A percentile compares a stretch with the other conserved stretches of the same genome.
phyloP scores from a whole-genome alignment of 805 yeast species.

The Barnettozyma wickerhamii region DNA sequence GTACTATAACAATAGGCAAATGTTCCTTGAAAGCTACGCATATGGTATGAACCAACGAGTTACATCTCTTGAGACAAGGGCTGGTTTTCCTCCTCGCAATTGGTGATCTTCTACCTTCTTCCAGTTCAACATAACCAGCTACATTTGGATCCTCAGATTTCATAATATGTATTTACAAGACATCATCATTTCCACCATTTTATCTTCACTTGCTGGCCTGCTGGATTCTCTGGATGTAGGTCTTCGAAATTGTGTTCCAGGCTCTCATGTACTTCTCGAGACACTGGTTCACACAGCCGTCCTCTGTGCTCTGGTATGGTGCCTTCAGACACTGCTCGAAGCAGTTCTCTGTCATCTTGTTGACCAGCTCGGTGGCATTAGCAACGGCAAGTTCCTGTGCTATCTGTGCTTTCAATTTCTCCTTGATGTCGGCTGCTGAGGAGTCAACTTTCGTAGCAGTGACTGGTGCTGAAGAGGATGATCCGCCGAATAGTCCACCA shows the following conservation, averaged over 20 bases:
- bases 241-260: slow-evolving; percentile 80
- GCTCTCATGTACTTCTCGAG: slow-evolving; percentile 84
- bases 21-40: too few relatives aligned
- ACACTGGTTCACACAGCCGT: slow-evolving; percentile 70
- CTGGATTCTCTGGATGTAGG: slow-evolving; percentile 74
- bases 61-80: too few relatives aligned
- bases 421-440: slow-evolving; percentile 45
- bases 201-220: slow-evolving; percentile 31
- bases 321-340: slow-evolving; percentile 68
- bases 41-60: too few relatives aligned
- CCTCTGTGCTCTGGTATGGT: slow-evolving; percentile 58
- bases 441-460: slow-evolving; percentile 20
- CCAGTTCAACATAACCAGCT: too few relatives aligned
- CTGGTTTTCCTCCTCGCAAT: too few relatives aligned
- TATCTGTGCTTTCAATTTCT: slow-evolving; percentile 64
- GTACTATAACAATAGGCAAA: too few relatives aligned
- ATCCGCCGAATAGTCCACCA: slow-evolving; percentile 27
- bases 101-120: too few relatives aligned
- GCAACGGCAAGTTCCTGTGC: slow-evolving; percentile 86
- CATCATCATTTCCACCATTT: not conserved
- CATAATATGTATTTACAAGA: not conserved
- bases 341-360: slow-evolving; percentile 82
- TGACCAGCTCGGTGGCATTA: slow-evolving; percentile 83
- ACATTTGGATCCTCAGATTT: too few relatives aligned
- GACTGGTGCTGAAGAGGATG: slow-evolving; percentile 21